phyloP scores from a whole-genome alignment of 768 basidiomycete species.

The Tephrocybe sp. region DNA sequence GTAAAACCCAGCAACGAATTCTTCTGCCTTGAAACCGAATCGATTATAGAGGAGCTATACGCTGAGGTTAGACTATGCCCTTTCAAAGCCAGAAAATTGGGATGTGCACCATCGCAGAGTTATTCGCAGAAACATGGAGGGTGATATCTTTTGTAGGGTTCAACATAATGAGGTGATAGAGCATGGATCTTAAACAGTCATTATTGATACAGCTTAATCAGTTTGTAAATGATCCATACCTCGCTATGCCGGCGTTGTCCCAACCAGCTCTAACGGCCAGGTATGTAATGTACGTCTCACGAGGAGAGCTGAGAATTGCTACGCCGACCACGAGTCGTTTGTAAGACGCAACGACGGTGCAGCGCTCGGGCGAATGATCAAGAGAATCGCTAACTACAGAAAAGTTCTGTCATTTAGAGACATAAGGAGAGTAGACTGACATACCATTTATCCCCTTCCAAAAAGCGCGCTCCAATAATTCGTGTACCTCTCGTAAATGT shows the following conservation, averaged over 20 bases:
- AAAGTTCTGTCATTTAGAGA: neutral
- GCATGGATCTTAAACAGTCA: constrained; percentile 59
- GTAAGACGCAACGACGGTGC: constrained; percentile 75
- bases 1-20: constrained; percentile 80
- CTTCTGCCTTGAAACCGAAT: constrained; percentile 87
- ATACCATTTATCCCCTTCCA: constrained; percentile 78
- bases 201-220: constrained; percentile 7
- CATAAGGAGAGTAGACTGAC: constrained; percentile 12
- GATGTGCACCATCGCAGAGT: constrained; percentile 66
- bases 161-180: constrained; percentile 69
- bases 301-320: constrained; percentile 74
- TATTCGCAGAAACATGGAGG: constrained; percentile 80
- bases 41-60: constrained; percentile 76
- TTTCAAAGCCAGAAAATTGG: neutral
- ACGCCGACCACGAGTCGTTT: constrained; percentile 68
- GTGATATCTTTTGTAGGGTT: constrained; percentile 79
- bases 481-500: constrained; percentile 72
- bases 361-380: constrained; percentile 64
- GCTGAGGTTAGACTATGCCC: constrained; percentile 1
- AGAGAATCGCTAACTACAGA: constrained; percentile 65
- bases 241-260: constrained; percentile 78
- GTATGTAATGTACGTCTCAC: constrained; percentile 82
- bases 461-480: constrained; percentile 62
- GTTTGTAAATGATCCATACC: constrained; percentile 36
- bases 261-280: constrained; percentile 76